Evolutionary conservation across 352 stramenopile species (phyloP).

Genomic region (Nothophytophthora sp.): DNA sequence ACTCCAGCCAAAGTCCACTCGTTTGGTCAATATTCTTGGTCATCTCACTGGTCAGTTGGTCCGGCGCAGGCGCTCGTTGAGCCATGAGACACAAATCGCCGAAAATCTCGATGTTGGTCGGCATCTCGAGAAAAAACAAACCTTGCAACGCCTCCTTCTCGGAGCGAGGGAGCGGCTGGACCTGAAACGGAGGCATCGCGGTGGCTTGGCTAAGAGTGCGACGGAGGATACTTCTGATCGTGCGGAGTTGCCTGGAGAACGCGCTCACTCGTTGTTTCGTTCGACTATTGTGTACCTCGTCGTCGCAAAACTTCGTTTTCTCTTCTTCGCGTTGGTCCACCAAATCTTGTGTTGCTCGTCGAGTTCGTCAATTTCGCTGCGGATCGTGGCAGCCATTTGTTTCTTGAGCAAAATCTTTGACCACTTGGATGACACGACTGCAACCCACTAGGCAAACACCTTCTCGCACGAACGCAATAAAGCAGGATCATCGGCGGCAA

Average conservation of each 20-base stretch:
- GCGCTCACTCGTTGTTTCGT: neutral
- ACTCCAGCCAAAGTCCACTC: conserved; percentile 5
- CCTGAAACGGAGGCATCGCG: conserved; percentile 22
- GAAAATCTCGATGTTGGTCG: conserved; percentile 17
- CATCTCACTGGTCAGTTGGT: neutral
- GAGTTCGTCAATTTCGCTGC: neutral
- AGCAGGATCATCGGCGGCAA: neutral
- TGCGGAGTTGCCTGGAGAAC: neutral
- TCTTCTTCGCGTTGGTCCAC: neutral
- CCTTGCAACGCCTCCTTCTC: conserved; percentile 9
- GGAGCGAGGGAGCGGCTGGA: conserved; percentile 19
- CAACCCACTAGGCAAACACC: neutral
- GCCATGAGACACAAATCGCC: conserved; percentile 20
- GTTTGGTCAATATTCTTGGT: neutral
- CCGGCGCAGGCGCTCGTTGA: conserved; percentile 16
- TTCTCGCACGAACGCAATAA: neutral
- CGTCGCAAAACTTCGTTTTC: neutral
- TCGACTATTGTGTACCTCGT: neutral
- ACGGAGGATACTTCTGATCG: neutral
- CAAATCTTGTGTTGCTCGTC: neutral
- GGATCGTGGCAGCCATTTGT: neutral
- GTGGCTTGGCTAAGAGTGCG: too few species aligned
- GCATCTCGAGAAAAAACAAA: conserved; percentile 38
- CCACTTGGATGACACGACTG: neutral
- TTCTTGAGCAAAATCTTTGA: neutral